Evolutionary conservation across 495 filamentous ascomycete genomes (phyloP).

Genomic region (Trypethelium eluteriae): DNA sequence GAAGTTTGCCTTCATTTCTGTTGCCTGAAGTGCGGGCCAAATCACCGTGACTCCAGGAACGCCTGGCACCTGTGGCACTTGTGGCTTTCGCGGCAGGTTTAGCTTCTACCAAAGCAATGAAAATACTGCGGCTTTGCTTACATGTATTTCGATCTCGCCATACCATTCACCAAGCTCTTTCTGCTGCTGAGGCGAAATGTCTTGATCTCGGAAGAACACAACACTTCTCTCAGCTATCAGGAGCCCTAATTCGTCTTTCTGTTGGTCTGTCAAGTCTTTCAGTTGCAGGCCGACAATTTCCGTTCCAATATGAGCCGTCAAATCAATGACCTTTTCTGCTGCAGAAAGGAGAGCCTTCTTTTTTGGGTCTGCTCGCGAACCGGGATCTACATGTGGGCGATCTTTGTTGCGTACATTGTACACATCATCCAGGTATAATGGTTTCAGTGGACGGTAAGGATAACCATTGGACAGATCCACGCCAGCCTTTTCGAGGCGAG

Average conservation of each 20-base stretch:
- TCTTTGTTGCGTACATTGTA: conserved; percentile 54
- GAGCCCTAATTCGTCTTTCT: conserved; percentile 63
- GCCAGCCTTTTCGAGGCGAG: conserved; percentile 54
- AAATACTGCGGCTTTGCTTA: conserved; percentile 34
- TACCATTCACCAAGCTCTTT: conserved; percentile 57
- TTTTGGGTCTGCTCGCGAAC: conserved; percentile 56
- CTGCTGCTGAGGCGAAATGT: conserved; percentile 61
- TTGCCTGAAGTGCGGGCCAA: conserved; percentile 57
- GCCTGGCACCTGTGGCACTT: conserved; percentile 62
- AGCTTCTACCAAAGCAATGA: not conserved
- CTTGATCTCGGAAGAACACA: conserved; percentile 69
- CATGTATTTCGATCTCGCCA: conserved; percentile 61
- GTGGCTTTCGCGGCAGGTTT: conserved; percentile 42
- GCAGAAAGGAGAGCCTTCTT: conserved; percentile 59
- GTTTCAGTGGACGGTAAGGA: conserved; percentile 57
- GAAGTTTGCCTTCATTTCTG: conserved; percentile 38
- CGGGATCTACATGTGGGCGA: conserved; percentile 52
- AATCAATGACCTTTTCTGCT: conserved; percentile 56
- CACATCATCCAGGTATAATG: conserved; percentile 60
- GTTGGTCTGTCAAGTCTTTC: conserved; percentile 58
- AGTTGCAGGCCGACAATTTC: conserved; percentile 64
- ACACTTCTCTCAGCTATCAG: conserved; percentile 66
- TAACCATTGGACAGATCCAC: conserved; percentile 60
- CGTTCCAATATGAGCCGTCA: conserved; percentile 62
- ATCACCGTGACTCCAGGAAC: conserved; percentile 58